Base-by-base conservation (phyloP, 495 filamentous ascomycete species). In the Polyplosphaeria fusca region DNA sequence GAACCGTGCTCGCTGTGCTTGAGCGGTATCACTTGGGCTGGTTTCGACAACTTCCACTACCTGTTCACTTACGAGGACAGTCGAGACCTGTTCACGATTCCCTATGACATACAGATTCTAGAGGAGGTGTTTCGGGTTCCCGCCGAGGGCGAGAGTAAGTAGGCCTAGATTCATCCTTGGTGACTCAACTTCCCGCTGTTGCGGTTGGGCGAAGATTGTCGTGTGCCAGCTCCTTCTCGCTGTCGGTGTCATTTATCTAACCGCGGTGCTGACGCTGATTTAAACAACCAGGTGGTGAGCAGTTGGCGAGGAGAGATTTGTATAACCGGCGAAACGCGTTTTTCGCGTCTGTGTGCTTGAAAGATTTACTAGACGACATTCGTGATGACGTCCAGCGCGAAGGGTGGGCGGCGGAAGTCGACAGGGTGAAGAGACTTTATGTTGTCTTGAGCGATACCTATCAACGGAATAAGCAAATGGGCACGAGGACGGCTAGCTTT, bases 61-160 rank as follows among this genome's bases (percentile, higher is more conserved):
- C 13, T 55, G 23, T 55, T 45, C 28, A 55, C 51, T 5, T 55
- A 55, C 26, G 51, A 55, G 28, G 51, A 55, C 25, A 55, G 39
- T 18, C 4, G 51, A 19, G 51, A 55, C 18, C 16, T 55, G 18
- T 45, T 55, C 13, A 4, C 13, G 7, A 55, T 55, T 45, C 39
- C 26, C 2, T 45, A 45, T 23, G 51, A 55, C 20, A 55, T 55
- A 5, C 25, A 55, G 1, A 55, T 55, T 38, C 25, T 55, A n/a
- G 40, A 55, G 25, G 2, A 19, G 2, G 51, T 55, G 23, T 55
- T 46, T 45, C 18, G 27, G 4, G 51, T 55, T 4, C 9, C 5
- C n/a, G n/a, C n/a, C n/a, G n/a, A n/a, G n/a, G n/a, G n/a, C n/a
- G n/a, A n/a, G n/a, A n/a, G n/a, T n/a, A n/a, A n/a, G n/a, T n/a